Conservation (phyloP, 495 filamentous ascomycete genomes). For the Penicillium taxi region DNA sequence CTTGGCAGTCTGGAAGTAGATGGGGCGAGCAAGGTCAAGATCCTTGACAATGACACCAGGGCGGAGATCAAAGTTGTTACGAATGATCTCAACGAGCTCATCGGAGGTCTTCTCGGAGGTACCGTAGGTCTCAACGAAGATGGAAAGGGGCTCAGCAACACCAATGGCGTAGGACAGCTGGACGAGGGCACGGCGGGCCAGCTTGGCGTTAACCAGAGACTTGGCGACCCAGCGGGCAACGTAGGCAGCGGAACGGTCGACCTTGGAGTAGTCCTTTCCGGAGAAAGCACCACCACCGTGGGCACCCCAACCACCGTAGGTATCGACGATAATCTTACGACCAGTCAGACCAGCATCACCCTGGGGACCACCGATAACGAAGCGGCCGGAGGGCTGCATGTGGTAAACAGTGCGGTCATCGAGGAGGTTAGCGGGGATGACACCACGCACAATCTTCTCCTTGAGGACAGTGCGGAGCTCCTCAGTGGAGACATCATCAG, state of each 20-base stretch:
- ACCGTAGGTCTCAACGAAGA: slow-evolving; percentile 55
- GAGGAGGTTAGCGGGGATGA: slow-evolving; percentile 85
- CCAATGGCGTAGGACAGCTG: slow-evolving; percentile 99
- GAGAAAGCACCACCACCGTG: slow-evolving; percentile 99
- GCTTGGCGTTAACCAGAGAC: slow-evolving; percentile 81
- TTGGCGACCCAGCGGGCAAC: slow-evolving; percentile 97
- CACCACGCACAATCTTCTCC: slow-evolving; percentile 93
- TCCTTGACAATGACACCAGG: slow-evolving; percentile 98
- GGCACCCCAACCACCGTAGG: slow-evolving; percentile 99
- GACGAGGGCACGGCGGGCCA: slow-evolving; percentile 85
- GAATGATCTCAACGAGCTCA: slow-evolving; percentile 89
- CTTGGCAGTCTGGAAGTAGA: slow-evolving; percentile 98
- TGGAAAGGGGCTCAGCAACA: slow-evolving; percentile 91
- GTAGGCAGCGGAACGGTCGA: slow-evolving; percentile 97
- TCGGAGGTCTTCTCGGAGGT: slow-evolving; percentile 75
- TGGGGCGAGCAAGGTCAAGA: slow-evolving; percentile 87
- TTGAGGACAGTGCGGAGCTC: slow-evolving; percentile 87
- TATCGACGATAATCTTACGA: slow-evolving; percentile 99
- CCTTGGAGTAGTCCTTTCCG: slow-evolving; percentile 99
- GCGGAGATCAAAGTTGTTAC: slow-evolving; percentile 90
- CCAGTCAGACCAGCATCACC: slow-evolving; percentile 98
- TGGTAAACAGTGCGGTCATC: slow-evolving; percentile 92
- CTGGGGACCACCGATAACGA: slow-evolving; percentile 98
- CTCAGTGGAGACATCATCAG: slow-evolving; percentile 81
- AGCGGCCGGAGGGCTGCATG: slow-evolving; percentile 95